Base-by-base conservation (phyloP, 2,329 filamentous ascomycete genomes). In the Pseudogymnoascus sp. region DNA sequence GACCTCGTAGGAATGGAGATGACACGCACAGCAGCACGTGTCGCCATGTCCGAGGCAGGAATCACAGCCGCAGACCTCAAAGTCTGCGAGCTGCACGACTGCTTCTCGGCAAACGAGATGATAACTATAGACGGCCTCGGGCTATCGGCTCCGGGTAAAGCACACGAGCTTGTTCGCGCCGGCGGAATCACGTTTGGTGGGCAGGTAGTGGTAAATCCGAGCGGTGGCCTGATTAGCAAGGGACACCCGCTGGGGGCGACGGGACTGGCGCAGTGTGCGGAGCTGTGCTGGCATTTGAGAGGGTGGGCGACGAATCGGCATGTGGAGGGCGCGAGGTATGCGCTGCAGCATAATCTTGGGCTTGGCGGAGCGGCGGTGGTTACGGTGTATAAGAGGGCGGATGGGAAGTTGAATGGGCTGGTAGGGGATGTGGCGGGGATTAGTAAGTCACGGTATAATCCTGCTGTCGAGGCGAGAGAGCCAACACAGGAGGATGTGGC, bases 61-160 rank as follows among this genome's bases (percentile, higher is more conserved):
- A 78, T 89, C 64, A 82, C 85, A 2, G 78, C 89, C 0, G 75
- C 78, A 36, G 89, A 96, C 67, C 82, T 93, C 66, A 86, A 88
- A 71, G 89, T 97, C n/a, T 92, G 91, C 72, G 93, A 97, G 78
- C 80, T 97, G 65, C 93, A 97, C 77, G 93, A 97, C 78, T 97
- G 93, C 79, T 97, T 97, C 82, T 92, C 87, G 19, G 88, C 93
- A 33, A 97, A 97, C 74, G 91, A 97, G 80, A 89, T 97, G 88
- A 83, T 94, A 60, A 87, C 86, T 2, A 86, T 97, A 60, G 93
- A 97, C 72, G 90, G 91, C 0, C 82, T 97, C 0, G 92, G 91
- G 1, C 82, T 97, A 9, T 84, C 82, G 45, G 86, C 86, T 64
- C 84, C 82, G 11, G 93, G 93, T 16, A 92, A 91, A 75, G 93